Evolutionary conservation across 768 basidiomycete genomes (phyloP), one percentile per base, ranked within the genome.

Genomic region (Boletus vinaceobasis): DNA sequence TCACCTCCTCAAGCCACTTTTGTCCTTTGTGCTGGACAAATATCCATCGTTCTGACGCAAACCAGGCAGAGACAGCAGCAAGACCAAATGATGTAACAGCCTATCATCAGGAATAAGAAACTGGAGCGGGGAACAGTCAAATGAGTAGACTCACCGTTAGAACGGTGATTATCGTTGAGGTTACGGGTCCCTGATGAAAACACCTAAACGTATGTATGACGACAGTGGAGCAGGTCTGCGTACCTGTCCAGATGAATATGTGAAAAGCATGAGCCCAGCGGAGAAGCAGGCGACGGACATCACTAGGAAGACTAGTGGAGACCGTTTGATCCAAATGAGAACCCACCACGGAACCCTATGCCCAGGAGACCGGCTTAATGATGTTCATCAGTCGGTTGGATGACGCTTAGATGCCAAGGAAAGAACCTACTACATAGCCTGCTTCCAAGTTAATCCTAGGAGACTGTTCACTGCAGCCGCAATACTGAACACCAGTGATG

Each of bases 211-310:
- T 47, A 48, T 36, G 54, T 29, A 60, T 61, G 60, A 60, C 55
- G 66, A 69, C 50, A 60, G 50, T 60, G 58, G 50, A 61, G 57
- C 26, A 38, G 42, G 42, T 44, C 60, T 53, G 54, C 77, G 42
- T 68, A 85, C 87, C 77, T 88, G 87, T 8, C 70, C 59, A 17
- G 89, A 88, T 3, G 89, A 82, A 65, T 90, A 91, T 14, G 87
- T 79, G 64, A 91, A 91, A 42, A 86, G 80, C 62, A 86, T 84
- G 17, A 91, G 77, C 14, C 89, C 89, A 39, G 87, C 78, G 1
- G 87, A 90, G 71, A 92, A 92, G 70, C 86, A 87, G 38, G 87
- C 87, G 43, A 91, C 88, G 50, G 90, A 89, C 67, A 91, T 77
- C 55, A 91, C 88, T 43, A 91, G 81, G 73, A 91, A 90, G 57